Percentiles rank a stretch among this genome's conserved stretches.
These are phyloP conservation scores for Achaetomiella virescens DNA, from an alignment of 495 filamentous ascomycete genomes.

Conservation along the genomic window DNA sequence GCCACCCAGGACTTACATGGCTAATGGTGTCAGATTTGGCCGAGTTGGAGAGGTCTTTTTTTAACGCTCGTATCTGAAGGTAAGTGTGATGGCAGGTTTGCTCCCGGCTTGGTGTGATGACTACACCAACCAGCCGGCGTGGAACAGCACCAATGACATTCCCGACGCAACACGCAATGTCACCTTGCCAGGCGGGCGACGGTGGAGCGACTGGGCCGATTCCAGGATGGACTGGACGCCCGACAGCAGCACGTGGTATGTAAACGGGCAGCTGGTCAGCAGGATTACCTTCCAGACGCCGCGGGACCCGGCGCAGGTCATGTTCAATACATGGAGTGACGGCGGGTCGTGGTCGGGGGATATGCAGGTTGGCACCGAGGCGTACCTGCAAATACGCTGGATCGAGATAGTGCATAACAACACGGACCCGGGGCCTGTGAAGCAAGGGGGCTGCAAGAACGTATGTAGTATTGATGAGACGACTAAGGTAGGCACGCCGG, in stretches of 20 bases:
- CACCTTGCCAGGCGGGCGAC: slow-evolving; percentile 36
- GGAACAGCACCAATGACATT: slow-evolving; percentile 36
- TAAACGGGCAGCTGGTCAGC: slow-evolving; percentile 51
- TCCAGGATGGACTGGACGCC: slow-evolving; percentile 70
- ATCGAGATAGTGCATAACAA: slow-evolving; percentile 69
- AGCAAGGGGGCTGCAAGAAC: slow-evolving; percentile 29
- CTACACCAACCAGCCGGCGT: slow-evolving; percentile 71
- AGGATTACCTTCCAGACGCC: slow-evolving; percentile 60
- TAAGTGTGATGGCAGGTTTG: no score
- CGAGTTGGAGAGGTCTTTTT: no score
- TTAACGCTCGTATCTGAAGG: no score
- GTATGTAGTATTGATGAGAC: slow-evolving; percentile 49
- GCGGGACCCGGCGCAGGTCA: slow-evolving; percentile 51
- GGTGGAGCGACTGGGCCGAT: slow-evolving; percentile 61
- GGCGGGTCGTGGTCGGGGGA: slow-evolving; percentile 67
- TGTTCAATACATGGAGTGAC: slow-evolving; percentile 72
- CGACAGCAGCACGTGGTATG: slow-evolving; percentile 56
- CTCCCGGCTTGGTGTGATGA: no score
- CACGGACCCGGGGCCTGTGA: slow-evolving; percentile 19
- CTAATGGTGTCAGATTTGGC: no score
- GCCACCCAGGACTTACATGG: no score
- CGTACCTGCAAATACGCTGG: slow-evolving; percentile 65
- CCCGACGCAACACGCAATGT: slow-evolving; percentile 41
- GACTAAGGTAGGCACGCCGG: slow-evolving; percentile 31
- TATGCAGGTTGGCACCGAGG: slow-evolving; percentile 52